Base-by-base conservation (phyloP, 331 rosid species). In the Prunus yedoensis region DNA sequence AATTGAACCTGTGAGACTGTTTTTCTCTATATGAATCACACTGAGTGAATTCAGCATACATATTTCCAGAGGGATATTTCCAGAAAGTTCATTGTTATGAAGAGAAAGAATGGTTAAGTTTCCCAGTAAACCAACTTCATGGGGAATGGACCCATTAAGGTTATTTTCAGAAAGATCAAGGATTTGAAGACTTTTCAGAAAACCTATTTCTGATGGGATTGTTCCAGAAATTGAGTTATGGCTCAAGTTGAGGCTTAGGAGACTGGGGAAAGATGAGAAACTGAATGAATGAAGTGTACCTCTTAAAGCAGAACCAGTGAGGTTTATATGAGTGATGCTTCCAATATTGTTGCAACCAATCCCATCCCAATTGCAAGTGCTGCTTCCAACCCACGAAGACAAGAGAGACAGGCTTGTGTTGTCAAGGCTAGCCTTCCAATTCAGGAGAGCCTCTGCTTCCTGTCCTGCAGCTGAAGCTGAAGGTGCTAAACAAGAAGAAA, bases 221-320 rank as follows among this genome's bases (percentile, higher is more conserved):
- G 0, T 3, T 63, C 78, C 81, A 4, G 21, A 70, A 4, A 78
- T 56, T 2, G 71, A 52, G 16, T 69, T 77, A 18, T 35, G 2
- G 50, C 63, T 20, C 6, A 69, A 13, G 14, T 68, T 62, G 0
- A 77, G 65, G 49, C 17, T 70, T 27, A 60, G 54, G 70, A 77
- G 81, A 50, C 25, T 70, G 14, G 76, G 65, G 17, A 70, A 50
- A 2, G 77, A 52, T 18, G 72, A 54, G 72, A 78, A 78, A 49
- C 60, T 52, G 21, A 78, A 16, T 10, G 35, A 47, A n/a, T 53
- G 43, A n/a, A 78, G 73, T 6, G 77, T 78, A 78, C 77, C 82
- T 78, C 23, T 27, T 6, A 78, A 45, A 66, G 73, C 73, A 12
- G 47, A 72, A 65, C 47, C 23, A 17, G 77, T 60, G 71, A 71